phyloP scores from a whole-genome alignment of 495 filamentous ascomycete species.

The Penicillium manginii region DNA sequence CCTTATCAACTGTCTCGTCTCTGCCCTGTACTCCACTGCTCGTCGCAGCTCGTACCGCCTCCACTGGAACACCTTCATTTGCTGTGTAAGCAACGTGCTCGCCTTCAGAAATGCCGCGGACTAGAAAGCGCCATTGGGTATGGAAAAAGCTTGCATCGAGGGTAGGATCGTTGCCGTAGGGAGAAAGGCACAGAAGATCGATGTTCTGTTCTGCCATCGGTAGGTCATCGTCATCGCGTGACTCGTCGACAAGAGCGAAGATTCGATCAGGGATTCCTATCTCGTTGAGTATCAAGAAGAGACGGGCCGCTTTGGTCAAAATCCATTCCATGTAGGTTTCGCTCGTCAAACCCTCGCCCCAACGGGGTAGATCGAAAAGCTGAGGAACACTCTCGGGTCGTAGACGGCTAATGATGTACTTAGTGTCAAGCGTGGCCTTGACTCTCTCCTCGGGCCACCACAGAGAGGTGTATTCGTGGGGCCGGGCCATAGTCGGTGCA shows the following conservation, averaged over 20 bases:
- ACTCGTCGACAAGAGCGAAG: slow-evolving; percentile 82
- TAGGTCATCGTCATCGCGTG: slow-evolving; percentile 87
- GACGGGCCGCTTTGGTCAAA: slow-evolving; percentile 70
- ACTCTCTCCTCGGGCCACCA: slow-evolving; percentile 87
- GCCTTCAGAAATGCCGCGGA: slow-evolving; percentile 71
- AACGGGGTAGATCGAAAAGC: slow-evolving; percentile 71
- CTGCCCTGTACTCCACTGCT: slow-evolving; percentile 48
- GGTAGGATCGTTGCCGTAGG: slow-evolving; percentile 55
- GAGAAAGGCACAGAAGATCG: slow-evolving; percentile 66
- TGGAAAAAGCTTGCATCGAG: slow-evolving; percentile 77
- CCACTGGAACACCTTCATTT: slow-evolving; percentile 79
- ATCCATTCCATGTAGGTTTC: slow-evolving; percentile 96
- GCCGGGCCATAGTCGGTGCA: slow-evolving; percentile 34
- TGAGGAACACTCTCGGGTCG: slow-evolving; percentile 64
- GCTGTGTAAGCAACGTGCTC: slow-evolving; percentile 73
- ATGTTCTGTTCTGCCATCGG: slow-evolving; percentile 76
- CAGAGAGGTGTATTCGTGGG: slow-evolving; percentile 44
- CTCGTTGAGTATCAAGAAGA: slow-evolving; percentile 83
- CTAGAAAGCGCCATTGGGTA: slow-evolving; percentile 79
- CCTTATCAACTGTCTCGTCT: slow-evolving; percentile 65
- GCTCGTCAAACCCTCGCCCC: slow-evolving; percentile 88
- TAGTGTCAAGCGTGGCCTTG: slow-evolving; percentile 68
- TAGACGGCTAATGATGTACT: slow-evolving; percentile 70
- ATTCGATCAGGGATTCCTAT: slow-evolving; percentile 83
- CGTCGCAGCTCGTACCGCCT: slow-evolving; percentile 62